A percentile compares a stretch with the other conserved stretches of the same genome.
Conservation (phyloP, 768 basidiomycete species). For the Trametes gibbosa region DNA sequence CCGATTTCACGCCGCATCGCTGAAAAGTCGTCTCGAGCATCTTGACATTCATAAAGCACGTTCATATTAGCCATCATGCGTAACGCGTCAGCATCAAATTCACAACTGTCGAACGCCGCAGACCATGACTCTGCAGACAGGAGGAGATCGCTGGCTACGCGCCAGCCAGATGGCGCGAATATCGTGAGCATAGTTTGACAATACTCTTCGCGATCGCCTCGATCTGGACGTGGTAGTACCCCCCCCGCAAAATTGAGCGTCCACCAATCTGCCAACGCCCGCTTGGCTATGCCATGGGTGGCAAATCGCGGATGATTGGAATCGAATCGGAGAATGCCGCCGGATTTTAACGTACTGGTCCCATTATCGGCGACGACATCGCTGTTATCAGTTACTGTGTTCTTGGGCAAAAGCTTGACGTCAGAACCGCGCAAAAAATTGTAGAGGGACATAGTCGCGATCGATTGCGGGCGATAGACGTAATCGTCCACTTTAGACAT, state of each 20-base stretch:
- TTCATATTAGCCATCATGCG: constrained; percentile 25
- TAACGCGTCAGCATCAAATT: constrained; percentile 17
- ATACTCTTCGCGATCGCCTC: background rate
- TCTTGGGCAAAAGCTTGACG: too few relatives aligned
- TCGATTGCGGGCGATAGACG: background rate
- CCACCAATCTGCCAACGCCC: background rate
- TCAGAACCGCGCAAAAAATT: background rate
- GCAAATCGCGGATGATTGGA: background rate
- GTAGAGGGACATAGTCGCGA: background rate
- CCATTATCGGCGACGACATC: too few relatives aligned
- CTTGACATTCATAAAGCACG: constrained; percentile 29
- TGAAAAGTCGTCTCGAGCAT: constrained; percentile 30
- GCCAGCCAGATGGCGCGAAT: background rate
- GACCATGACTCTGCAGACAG: background rate
- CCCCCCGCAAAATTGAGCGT: background rate
- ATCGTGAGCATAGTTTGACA: background rate
- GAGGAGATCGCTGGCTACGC: background rate
- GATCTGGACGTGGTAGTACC: background rate
- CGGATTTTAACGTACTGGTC: too few relatives aligned
- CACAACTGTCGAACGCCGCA: background rate
- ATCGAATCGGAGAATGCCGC: background rate
- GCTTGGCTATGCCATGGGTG: background rate
- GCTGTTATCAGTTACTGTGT: too few relatives aligned
- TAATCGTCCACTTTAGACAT: background rate
- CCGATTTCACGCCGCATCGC: constrained; percentile 14